Evolutionary conservation across 106 monocot species (phyloP), one percentile per base, ranked within the genome.

Genomic region (Dendrobium nobile): DNA sequence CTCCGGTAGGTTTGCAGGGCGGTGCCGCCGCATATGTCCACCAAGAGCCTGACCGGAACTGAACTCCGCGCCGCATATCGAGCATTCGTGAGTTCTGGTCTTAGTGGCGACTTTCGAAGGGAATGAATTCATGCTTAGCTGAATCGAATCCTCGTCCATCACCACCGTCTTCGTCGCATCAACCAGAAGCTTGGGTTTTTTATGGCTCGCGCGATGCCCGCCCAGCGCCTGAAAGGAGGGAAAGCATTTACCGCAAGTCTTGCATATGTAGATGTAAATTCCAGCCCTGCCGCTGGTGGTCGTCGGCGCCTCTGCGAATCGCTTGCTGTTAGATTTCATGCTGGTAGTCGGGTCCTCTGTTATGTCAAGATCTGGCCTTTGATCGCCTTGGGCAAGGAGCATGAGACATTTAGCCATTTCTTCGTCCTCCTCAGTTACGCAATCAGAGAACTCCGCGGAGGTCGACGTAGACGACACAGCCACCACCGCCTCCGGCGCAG

Each of bases 391-490:
- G 15, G 92, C 87, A 17, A 92, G 87, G 42, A 92, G 87, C 54
- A 92, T 87, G 70, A 92, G 87, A 72, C 89, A 87, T 16, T 87
- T 58, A 40, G 92, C 92, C 78, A 87, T 81, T 77, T 92, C 89
- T 70, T 61, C 61, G 20, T 61, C 61, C 67, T 82, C 87, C 17
- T 85, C 84, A 10, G 85, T 58, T 20, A 26, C 20, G 16, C 75
- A 73, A 17, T 78, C 80, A 72, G 78, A 79, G 22, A 58, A 31
- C 1, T 54, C 84, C 0, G 81, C 20, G 0, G 88, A 87, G 18
- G 91, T 80, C 9, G 87, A 20, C 26, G 86, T 59, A 2, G 87
- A 82, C 11, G 33, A 24, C 81, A 59, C 79, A 22, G 15, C 48
- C 82, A 47, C 72, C 80, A 81, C 33, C 79, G 86, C 5, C 87